Conservation (phyloP, 305 asterid genomes). For the Fraxinus sp. region DNA sequence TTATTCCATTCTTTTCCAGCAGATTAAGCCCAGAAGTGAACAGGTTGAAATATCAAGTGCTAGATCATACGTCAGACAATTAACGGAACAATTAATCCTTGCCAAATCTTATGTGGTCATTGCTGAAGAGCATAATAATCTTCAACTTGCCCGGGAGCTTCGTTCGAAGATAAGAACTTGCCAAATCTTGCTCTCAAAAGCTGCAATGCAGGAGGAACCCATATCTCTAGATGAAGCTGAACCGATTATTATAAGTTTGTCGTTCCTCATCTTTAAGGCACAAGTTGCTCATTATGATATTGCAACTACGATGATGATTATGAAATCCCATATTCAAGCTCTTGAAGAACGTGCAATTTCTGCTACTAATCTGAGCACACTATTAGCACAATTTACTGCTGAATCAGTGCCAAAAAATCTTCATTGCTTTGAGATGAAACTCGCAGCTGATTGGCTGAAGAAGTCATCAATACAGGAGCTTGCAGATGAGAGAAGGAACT, state of each 20-base stretch:
- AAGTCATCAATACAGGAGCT: conserved; percentile 28
- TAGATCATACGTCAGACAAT: conserved; percentile 47
- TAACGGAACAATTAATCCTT: conserved; percentile 50
- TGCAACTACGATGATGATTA: conserved; percentile 51
- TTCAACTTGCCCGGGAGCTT: conserved; percentile 57
- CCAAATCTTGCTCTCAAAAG: conserved; percentile 48
- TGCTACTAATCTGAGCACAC: conserved; percentile 40
- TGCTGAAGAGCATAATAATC: conserved; percentile 50
- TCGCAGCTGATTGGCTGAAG: conserved; percentile 41
- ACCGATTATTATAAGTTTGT: conserved; percentile 42
- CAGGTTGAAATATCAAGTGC: conserved; percentile 33
- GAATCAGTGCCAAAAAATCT: conserved; percentile 47
- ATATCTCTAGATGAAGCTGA: conserved; percentile 46
- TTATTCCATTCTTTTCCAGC: conserved; percentile 41
- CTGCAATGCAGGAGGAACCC: conserved; percentile 45
- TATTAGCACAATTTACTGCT: conserved; percentile 45
- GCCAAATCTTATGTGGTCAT: conserved; percentile 52
- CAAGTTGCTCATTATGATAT: conserved; percentile 50
- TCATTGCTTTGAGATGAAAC: conserved; percentile 44
- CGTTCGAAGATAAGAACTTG: conserved; percentile 47
- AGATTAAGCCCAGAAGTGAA: conserved; percentile 37
- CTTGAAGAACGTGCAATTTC: conserved; percentile 45
- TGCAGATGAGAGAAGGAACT: conserved; percentile 33
- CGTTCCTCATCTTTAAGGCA: conserved; percentile 48
- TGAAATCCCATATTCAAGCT: conserved; percentile 48